Conservation (phyloP, 768 basidiomycete species). For the Phylloporus sp. region DNA sequence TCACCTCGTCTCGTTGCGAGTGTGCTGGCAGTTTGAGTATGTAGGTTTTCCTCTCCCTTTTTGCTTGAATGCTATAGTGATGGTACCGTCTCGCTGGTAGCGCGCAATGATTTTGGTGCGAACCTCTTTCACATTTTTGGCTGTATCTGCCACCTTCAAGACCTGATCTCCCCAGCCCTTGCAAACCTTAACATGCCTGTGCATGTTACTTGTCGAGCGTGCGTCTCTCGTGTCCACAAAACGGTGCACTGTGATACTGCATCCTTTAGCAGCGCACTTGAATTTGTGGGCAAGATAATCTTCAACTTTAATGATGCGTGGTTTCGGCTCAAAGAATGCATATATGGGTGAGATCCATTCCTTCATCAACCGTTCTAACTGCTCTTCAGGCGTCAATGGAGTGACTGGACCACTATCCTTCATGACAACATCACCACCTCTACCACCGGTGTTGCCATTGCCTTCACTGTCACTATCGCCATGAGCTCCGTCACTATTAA, state of each 20-base stretch:
- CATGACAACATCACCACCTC: too few relatives aligned
- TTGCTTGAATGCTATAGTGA: too few relatives aligned
- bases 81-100: constrained; percentile 1
- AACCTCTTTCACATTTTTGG: background rate
- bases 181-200: background rate
- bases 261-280: background rate
- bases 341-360: constrained; percentile 1
- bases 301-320: background rate
- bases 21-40: too few relatives aligned
- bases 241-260: background rate
- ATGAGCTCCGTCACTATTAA: too few relatives aligned
- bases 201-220: constrained; percentile 21
- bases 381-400: too few relatives aligned
- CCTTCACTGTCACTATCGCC: too few relatives aligned
- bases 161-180: constrained; percentile 20
- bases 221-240: constrained; percentile 15
- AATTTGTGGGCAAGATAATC: background rate
- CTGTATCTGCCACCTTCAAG: constrained; percentile 5
- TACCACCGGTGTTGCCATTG: too few relatives aligned
- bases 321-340: background rate
- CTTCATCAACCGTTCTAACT: too few relatives aligned
- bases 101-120: background rate
- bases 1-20: too few relatives aligned
- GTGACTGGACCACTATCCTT: too few relatives aligned
- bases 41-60: too few relatives aligned